Evolutionary conservation across 495 filamentous ascomycete genomes (phyloP).

Genomic region (Daldinia childiae): DNA sequence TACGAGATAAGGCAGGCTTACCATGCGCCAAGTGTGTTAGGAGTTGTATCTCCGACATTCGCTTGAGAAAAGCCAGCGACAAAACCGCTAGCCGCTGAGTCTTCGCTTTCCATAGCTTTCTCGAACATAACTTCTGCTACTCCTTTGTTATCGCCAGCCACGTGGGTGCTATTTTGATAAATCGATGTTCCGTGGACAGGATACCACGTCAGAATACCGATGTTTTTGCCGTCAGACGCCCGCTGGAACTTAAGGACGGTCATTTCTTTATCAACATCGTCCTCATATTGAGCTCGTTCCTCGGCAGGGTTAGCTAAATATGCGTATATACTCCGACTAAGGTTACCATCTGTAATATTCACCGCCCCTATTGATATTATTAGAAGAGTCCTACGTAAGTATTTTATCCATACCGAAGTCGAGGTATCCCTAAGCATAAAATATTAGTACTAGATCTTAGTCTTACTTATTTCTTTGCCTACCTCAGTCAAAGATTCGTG

Average conservation of each 20-base stretch:
- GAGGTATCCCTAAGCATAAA: conserved; percentile 51
- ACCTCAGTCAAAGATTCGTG: conserved; percentile 80
- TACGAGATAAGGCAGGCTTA: conserved; percentile 12
- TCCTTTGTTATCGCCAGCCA: conserved; percentile 97
- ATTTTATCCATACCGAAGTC: conserved; percentile 50
- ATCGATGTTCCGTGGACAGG: conserved; percentile 93
- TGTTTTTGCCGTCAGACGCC: conserved; percentile 67
- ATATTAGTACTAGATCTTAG: conserved; percentile 14
- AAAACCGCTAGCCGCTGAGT: conserved; percentile 64
- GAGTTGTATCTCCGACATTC: conserved; percentile 92
- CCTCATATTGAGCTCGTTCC: conserved; percentile 76
- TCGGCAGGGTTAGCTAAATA: conserved; percentile 87
- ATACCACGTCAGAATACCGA: conserved; percentile 89
- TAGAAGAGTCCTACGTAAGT: conserved; percentile 25
- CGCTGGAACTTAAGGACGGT: conserved; percentile 82
- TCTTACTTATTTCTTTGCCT: conserved; percentile 6
- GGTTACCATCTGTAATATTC: conserved; percentile 72
- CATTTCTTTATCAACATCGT: conserved; percentile 83
- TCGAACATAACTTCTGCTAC: conserved; percentile 88
- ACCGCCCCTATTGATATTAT: conserved; percentile 37
- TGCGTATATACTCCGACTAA: conserved; percentile 86
- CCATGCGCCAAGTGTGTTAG: conserved; percentile 86
- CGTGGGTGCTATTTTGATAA: conserved; percentile 90
- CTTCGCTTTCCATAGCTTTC: conserved; percentile 64
- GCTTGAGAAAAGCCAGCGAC: conserved; percentile 94